These are phyloP conservation scores for Termitomyces bulborhizus DNA, from an alignment of 768 basidiomycete species.

Conservation along the genomic window DNA sequence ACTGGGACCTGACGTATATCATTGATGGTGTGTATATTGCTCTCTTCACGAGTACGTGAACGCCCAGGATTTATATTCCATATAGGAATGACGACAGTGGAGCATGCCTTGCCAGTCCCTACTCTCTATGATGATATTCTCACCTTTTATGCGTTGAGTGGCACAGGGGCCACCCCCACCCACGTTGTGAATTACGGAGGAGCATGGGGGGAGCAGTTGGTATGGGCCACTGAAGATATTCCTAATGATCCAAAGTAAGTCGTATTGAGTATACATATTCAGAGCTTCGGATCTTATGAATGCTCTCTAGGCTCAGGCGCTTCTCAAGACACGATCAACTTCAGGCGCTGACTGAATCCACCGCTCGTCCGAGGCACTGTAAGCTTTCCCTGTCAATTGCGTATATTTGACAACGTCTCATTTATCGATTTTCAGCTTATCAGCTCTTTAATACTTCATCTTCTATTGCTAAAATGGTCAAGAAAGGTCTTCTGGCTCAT, in stretches of 20 bases:
- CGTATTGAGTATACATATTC: slow-evolving; percentile 11
- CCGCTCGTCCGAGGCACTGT: slow-evolving; percentile 55
- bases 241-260: slow-evolving; percentile 64
- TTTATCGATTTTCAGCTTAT: slow-evolving; percentile 35
- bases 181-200: slow-evolving; percentile 80
- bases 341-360: slow-evolving; percentile 55
- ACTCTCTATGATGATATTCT: slow-evolving; percentile 61
- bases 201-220: slow-evolving; percentile 54
- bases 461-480: slow-evolving; percentile 65
- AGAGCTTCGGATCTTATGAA: neutral
- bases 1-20: slow-evolving; percentile 77
- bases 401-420: neutral
- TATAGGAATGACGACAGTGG: slow-evolving; percentile 70
- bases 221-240: slow-evolving; percentile 62
- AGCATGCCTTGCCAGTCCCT: slow-evolving; percentile 64
- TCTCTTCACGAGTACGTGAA: no score
- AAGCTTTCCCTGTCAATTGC: slow-evolving; percentile 14
- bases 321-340: slow-evolving; percentile 63
- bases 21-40: slow-evolving; percentile 46
- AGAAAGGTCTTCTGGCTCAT: slow-evolving; percentile 52
- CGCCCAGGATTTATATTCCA: neutral
- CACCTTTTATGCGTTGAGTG: slow-evolving; percentile 56
- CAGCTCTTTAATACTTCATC: slow-evolving; percentile 64
- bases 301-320: slow-evolving; percentile 42
- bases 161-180: slow-evolving; percentile 68